Base-by-base conservation (phyloP, 1,139 yeast species). In the Yamadazyma diddensiae region DNA sequence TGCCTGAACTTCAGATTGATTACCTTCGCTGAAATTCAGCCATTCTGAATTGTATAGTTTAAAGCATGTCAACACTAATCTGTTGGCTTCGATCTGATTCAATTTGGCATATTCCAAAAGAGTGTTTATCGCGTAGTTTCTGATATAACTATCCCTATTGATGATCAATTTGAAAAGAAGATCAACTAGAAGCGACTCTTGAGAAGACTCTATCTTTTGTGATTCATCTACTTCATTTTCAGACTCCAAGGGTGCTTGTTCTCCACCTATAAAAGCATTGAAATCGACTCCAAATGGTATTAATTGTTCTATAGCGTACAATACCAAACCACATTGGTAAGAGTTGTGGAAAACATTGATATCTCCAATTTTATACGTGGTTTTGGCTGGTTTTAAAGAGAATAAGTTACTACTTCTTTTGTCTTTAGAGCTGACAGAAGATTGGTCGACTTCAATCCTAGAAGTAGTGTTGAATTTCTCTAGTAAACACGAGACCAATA, bases 211-310 rank as follows among this genome's bases (percentile, higher is more conserved):
- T 5, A 50, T 27, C 29, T 44, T 43, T 19, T 45, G 43, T 10
- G 92, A 39, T 31, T 33, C 56, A 49, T 35, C 56, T 9, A 23
- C 22, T n/a, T 47, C 39, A 21, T 42, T 47, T 4, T 41, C 43
- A 6, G 41, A 35, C 9, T 38, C 42, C n/a, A 42, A 52, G 13
- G 43, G 45, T 6, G 18, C 38, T 6, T 9, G 11, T 4, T 33
- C 45, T 2, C 34, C 38, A 2, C 36, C 36, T n/a, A 41, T 33
- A 5, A 33, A 44, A 0, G 65, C 46, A 30, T 55, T 53, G 34
- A 65, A 65, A 34, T 55, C 61, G 10, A 62, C 49, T 1, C 72
- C 72, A 42, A 53, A 62, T 0, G 73, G 73, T 18, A 66, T 42
- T 11, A 68, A 48, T 23, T 47, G 39, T 29, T 63, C 62, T 22